phyloP scores from a whole-genome alignment of 139 green algal genomes.

The Desmodesmus armatus region DNA sequence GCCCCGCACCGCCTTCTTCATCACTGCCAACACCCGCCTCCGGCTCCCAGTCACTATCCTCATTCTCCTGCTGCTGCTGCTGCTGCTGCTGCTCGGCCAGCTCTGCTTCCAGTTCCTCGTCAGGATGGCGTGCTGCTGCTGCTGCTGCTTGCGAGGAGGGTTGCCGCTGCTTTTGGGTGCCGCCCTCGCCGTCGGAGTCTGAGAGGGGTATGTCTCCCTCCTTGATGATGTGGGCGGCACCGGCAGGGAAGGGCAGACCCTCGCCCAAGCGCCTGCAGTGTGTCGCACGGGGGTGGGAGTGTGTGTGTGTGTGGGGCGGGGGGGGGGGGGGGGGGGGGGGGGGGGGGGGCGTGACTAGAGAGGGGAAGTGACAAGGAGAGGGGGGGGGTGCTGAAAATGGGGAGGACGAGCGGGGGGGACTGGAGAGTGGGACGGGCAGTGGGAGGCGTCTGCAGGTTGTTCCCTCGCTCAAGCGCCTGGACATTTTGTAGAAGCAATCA shows the following conservation, averaged over 20 bases:
- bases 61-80: slow-evolving; percentile 25
- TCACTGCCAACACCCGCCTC: background rate
- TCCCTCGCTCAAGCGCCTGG: too few relatives aligned
- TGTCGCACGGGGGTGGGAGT: too few relatives aligned
- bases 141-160: slow-evolving; percentile 24
- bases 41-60: slow-evolving; percentile 11
- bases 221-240: slow-evolving; percentile 5
- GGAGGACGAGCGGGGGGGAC: background rate
- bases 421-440: background rate
- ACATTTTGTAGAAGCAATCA: too few relatives aligned
- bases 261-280: slow-evolving; percentile 21
- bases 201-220: slow-evolving; percentile 36
- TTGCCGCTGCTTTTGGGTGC: background rate
- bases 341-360: too few relatives aligned
- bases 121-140: slow-evolving; percentile 58
- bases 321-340: too few relatives aligned
- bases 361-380: too few relatives aligned
- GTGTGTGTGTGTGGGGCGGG: too few relatives aligned
- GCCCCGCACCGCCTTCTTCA: background rate
- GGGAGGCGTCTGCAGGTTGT: too few relatives aligned
- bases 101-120: slow-evolving; percentile 65
- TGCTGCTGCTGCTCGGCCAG: slow-evolving; percentile 31
- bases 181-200: slow-evolving; percentile 18
- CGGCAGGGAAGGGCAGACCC: slow-evolving; percentile 12
- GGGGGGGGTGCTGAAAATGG: background rate